Percentiles rank a stretch among this genome's conserved stretches.
Evolutionary conservation across 345 rosid species (phyloP).

Genomic region (Raphanus sativus): DNA sequence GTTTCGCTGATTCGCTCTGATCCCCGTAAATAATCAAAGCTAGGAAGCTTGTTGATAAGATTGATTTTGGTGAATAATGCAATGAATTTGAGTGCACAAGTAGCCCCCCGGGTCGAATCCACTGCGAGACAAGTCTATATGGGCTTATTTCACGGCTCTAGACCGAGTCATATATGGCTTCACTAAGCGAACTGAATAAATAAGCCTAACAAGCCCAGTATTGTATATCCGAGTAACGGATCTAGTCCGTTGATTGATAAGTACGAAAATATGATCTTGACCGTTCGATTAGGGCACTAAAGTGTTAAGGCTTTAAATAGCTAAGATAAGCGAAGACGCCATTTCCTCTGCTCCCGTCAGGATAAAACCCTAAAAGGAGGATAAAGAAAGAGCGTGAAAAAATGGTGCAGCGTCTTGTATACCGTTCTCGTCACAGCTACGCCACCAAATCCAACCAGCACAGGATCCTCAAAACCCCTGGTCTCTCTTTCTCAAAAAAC

Average conservation of each 20-base stretch:
- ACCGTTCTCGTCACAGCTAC: slow-evolving; percentile 87
- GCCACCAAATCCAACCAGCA: slow-evolving; percentile 97
- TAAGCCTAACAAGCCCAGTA: neutral
- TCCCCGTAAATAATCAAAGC: too few relatives aligned
- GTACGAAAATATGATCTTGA: neutral
- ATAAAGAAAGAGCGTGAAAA: slow-evolving; percentile 18
- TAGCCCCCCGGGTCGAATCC: too few relatives aligned
- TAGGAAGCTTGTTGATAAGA: too few relatives aligned
- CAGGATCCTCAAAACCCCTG: slow-evolving; percentile 88
- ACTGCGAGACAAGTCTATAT: too few relatives aligned
- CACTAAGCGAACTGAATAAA: too few relatives aligned
- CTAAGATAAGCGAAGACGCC: neutral
- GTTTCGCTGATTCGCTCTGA: too few relatives aligned
- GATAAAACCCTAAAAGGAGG: slow-evolving; percentile 40
- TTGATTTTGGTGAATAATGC: too few relatives aligned
- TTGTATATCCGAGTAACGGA: neutral
- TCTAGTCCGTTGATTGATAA: neutral
- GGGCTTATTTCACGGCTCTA: too few relatives aligned
- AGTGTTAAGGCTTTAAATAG: slow-evolving; percentile 5
- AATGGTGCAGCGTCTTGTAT: slow-evolving; percentile 95
- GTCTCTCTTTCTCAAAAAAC: slow-evolving; percentile 34
- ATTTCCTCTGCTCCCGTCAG: slow-evolving; percentile 34
- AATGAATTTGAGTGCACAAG: too few relatives aligned
- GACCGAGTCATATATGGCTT: neutral
- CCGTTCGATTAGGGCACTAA: slow-evolving; percentile 51